Evolutionary conservation across 805 yeast species (phyloP).

Genomic region (Blastobotrys mokoenaii): DNA sequence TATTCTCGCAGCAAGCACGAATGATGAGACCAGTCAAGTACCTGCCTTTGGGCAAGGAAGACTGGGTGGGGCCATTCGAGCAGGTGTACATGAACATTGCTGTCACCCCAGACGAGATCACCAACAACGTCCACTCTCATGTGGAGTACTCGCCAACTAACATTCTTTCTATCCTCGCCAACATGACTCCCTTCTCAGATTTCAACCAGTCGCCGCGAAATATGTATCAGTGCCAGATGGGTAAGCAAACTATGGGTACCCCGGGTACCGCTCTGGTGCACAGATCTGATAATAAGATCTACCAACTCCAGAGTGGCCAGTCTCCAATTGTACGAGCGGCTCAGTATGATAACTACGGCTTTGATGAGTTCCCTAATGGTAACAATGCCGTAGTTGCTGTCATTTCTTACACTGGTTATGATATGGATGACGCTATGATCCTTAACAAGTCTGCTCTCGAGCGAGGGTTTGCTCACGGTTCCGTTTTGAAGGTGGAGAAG

Average conservation of each 20-base stretch:
- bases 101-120: slow-evolving; percentile 86
- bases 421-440: slow-evolving; percentile 99
- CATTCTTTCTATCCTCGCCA: slow-evolving; percentile 88
- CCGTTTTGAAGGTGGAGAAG: slow-evolving; percentile 90
- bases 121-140: slow-evolving; percentile 72
- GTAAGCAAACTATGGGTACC: slow-evolving; percentile 99
- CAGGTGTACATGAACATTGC: slow-evolving; percentile 97
- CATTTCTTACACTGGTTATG: slow-evolving; percentile 96
- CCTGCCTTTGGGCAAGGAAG: slow-evolving; percentile 73
- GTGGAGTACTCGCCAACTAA: slow-evolving; percentile 95
- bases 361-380: slow-evolving; percentile 98
- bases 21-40: slow-evolving; percentile 95
- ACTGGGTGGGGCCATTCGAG: slow-evolving; percentile 93
- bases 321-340: slow-evolving; percentile 94
- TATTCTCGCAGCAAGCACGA: slow-evolving; percentile 88
- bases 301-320: slow-evolving; percentile 90
- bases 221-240: slow-evolving; percentile 99
- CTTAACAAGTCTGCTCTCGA: slow-evolving; percentile 95
- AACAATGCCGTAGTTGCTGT: slow-evolving; percentile 98
- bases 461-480: slow-evolving; percentile 96
- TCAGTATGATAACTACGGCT: slow-evolving; percentile 89
- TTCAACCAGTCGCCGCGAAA: slow-evolving; percentile 99
- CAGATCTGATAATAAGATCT: slow-evolving; percentile 90
- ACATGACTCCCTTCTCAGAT: slow-evolving; percentile 95
- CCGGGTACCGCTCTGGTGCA: slow-evolving; percentile 93